Conservation (phyloP, 371 early-diverging fungal genomes). For the Phascolomyces articulosus region DNA sequence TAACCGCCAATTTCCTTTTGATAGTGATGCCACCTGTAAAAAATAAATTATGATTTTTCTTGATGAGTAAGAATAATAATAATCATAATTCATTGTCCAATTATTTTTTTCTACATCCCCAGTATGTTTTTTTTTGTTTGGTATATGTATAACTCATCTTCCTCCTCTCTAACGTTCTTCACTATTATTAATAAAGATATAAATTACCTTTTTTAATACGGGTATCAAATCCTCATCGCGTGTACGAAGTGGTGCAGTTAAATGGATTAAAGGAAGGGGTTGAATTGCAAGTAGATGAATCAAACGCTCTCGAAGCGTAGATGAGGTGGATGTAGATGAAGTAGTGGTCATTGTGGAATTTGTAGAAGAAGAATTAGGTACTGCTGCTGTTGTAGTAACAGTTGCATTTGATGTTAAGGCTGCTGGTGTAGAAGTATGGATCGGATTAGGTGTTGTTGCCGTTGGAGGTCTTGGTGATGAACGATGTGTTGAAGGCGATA, state of each 20-base stretch:
- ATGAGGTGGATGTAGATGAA: neutral
- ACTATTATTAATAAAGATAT: too few species aligned
- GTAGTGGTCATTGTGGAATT: too few species aligned
- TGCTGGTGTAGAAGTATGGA: neutral
- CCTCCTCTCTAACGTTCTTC: too few species aligned
- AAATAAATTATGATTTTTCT: neutral
- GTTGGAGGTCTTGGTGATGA: neutral
- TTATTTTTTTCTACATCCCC: neutral
- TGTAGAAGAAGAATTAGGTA: neutral
- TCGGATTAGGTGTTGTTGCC: neutral
- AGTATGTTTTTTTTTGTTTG: neutral
- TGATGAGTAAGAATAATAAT: too few species aligned
- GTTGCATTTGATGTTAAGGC: neutral
- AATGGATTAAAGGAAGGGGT: slow-evolving; percentile 27
- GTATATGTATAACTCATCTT: too few species aligned
- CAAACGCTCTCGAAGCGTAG: slow-evolving; percentile 32
- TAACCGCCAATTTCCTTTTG: slow-evolving; percentile 43
- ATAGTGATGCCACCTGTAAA: slow-evolving; percentile 14
- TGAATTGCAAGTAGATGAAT: slow-evolving; percentile 42
- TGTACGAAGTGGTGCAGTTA: slow-evolving; percentile 29
- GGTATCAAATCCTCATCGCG: slow-evolving; percentile 31
- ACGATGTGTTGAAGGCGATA: neutral
- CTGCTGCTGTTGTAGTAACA: neutral
- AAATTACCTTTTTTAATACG: slow-evolving; percentile 34
- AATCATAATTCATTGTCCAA: neutral